Evolutionary conservation across 208 protist genomes (phyloP).

Genomic region (Leishmania tarentolae): DNA sequence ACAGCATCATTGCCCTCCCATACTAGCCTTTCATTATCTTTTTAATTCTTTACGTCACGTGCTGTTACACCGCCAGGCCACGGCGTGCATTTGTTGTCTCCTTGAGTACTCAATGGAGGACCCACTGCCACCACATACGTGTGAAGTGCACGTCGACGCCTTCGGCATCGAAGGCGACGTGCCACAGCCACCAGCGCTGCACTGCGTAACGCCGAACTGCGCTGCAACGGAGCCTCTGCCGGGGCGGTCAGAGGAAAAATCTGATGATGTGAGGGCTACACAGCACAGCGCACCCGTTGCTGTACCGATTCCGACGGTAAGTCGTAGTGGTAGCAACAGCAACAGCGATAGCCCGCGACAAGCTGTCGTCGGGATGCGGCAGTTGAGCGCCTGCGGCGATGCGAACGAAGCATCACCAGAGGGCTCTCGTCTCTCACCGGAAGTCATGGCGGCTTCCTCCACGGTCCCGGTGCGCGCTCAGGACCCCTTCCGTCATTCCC

Average conservation of each 20-base stretch:
- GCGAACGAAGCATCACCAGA: background rate
- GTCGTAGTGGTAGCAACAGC: background rate
- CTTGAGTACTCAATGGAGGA: background rate
- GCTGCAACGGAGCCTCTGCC: background rate
- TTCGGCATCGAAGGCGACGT: background rate
- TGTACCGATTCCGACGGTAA: background rate
- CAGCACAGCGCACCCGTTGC: background rate
- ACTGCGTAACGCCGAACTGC: background rate
- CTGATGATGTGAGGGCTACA: background rate
- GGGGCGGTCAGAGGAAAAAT: background rate
- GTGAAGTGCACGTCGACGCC: background rate
- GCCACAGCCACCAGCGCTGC: background rate
- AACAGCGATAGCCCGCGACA: conserved; percentile 10
- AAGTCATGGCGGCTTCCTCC: background rate
- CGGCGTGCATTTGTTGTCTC: background rate
- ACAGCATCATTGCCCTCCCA: background rate
- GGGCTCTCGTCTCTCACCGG: background rate
- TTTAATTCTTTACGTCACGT: conserved; percentile 7
- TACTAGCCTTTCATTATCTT: background rate
- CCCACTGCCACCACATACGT: background rate
- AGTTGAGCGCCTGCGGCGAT: background rate
- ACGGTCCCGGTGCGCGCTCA: background rate
- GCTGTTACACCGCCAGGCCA: background rate
- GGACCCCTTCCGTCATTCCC: conserved; percentile 16
- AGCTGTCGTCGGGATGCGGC: background rate